Percentiles rank a stretch among this genome's conserved stretches.
Evolutionary conservation across 2,329 filamentous ascomycete genomes (phyloP).

Genomic region (Cladophialophora psammophila): DNA sequence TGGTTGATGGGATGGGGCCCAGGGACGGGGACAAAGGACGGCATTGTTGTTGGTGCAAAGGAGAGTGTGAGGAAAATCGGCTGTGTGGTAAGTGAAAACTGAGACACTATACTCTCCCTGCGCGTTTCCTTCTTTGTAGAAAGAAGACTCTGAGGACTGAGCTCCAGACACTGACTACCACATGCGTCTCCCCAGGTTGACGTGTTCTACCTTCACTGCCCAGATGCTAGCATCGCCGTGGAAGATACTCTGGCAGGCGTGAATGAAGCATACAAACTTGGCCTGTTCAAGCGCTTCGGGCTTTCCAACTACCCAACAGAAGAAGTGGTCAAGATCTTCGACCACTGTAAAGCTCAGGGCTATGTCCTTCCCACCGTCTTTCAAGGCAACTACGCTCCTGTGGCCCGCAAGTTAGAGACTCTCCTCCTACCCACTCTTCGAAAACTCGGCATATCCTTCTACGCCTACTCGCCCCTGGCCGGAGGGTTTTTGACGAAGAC

Average conservation of each 20-base stretch:
- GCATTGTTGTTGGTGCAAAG: conserved; percentile 31
- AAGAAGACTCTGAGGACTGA: not conserved
- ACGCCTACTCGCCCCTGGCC: conserved; percentile 43
- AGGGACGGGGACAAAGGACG: conserved; percentile 24
- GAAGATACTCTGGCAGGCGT: conserved; percentile 49
- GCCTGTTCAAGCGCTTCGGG: conserved; percentile 47
- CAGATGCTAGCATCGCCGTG: conserved; percentile 46
- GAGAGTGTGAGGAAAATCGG: conserved; percentile 38
- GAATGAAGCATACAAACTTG: conserved; percentile 44
- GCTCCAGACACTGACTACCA: not conserved
- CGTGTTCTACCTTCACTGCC: conserved; percentile 48
- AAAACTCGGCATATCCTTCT: conserved; percentile 43
- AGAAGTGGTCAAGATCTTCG: conserved; percentile 45
- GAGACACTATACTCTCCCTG: not conserved
- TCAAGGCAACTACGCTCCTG: conserved; percentile 51
- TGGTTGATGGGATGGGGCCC: conserved; percentile 47
- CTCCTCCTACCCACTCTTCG: conserved; percentile 48
- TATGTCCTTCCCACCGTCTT: conserved; percentile 50
- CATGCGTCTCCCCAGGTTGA: conserved; percentile 42
- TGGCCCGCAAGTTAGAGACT: conserved; percentile 47
- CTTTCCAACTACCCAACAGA: conserved; percentile 48
- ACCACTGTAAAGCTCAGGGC: conserved; percentile 45
- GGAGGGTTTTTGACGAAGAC: conserved; percentile 48
- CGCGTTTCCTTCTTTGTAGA: not conserved
- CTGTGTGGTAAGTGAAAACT: not conserved